These are phyloP conservation scores for Sinapis alba DNA, from an alignment of 441 rosid species.

Conservation along the genomic window DNA sequence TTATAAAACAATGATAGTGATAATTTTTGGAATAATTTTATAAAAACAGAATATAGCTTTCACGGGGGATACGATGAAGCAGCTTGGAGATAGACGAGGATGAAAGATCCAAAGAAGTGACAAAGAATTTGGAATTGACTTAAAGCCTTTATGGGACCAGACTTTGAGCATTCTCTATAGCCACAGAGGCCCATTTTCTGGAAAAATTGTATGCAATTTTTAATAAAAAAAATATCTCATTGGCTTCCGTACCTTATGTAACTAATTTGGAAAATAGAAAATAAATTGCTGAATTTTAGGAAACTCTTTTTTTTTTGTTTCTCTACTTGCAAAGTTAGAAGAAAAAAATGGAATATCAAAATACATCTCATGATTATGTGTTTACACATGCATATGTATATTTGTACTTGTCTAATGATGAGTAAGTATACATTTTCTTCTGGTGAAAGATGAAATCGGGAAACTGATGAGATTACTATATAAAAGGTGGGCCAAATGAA, in stretches of 20 bases:
- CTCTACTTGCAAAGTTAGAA: neutral
- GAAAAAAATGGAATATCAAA: neutral
- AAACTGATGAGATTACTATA: conserved; percentile 19
- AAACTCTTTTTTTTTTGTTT: neutral
- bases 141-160: conserved; percentile 30
- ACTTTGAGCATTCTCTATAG: conserved; percentile 20
- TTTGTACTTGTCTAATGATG: conserved; percentile 28
- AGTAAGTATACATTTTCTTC: neutral
- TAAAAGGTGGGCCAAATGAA: conserved; percentile 21
- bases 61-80: conserved; percentile 50
- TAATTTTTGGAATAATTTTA: neutral
- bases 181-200: conserved; percentile 14
- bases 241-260: neutral
- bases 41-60: conserved; percentile 50
- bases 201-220: conserved; percentile 23
- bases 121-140: conserved; percentile 22
- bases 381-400: conserved; percentile 21
- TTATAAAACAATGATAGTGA: neutral
- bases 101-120: conserved; percentile 38
- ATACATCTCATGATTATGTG: neutral
- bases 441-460: conserved; percentile 22
- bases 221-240: neutral
- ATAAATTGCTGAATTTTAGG: neutral
- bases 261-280: neutral
- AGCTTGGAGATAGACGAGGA: conserved; percentile 61